phyloP scores from a whole-genome alignment of 164 flowering plant genomes.

The Magnolia changhungtana region DNA sequence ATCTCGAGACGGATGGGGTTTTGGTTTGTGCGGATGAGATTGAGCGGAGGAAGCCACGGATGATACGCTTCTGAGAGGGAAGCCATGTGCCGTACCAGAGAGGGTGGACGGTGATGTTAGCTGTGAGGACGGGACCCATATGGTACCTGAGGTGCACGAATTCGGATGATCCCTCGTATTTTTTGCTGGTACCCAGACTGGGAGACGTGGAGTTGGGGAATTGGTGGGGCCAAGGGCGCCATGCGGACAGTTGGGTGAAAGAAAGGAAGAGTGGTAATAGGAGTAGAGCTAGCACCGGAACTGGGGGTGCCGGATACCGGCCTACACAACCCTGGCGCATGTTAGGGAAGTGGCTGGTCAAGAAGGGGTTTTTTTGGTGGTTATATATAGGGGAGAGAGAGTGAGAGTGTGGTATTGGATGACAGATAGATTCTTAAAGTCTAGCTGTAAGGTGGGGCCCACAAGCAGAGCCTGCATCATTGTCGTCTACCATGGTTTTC shows the following conservation, averaged over 20 bases:
- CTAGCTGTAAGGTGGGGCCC: constrained; percentile 21
- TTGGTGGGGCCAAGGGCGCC: constrained; percentile 61
- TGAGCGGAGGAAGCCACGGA: constrained; percentile 66
- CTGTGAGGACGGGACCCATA: constrained; percentile 81
- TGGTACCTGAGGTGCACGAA: constrained; percentile 65
- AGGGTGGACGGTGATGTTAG: constrained; percentile 60
- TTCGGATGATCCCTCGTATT: constrained; percentile 67
- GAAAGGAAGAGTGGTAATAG: constrained; percentile 13
- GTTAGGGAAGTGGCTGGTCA: constrained; percentile 1
- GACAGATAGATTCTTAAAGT: constrained; percentile 28
- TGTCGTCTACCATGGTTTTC: not conserved
- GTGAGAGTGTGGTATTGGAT: constrained; percentile 16
- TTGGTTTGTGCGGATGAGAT: constrained; percentile 45
- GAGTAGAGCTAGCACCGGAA: not conserved
- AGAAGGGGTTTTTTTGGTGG: not conserved
- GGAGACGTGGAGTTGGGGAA: constrained; percentile 15
- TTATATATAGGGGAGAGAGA: not conserved
- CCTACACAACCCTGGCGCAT: constrained; percentile 6
- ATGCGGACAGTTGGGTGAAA: constrained; percentile 17
- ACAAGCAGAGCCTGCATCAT: not conserved
- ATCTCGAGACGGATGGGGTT: constrained; percentile 64
- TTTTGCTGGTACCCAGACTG: constrained; percentile 39
- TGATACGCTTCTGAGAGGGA: constrained; percentile 49
- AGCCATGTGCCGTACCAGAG: constrained; percentile 80
- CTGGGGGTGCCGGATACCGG: not conserved